Conservation (phyloP, 306 rosid genomes). For the Crotalaria pallida region DNA sequence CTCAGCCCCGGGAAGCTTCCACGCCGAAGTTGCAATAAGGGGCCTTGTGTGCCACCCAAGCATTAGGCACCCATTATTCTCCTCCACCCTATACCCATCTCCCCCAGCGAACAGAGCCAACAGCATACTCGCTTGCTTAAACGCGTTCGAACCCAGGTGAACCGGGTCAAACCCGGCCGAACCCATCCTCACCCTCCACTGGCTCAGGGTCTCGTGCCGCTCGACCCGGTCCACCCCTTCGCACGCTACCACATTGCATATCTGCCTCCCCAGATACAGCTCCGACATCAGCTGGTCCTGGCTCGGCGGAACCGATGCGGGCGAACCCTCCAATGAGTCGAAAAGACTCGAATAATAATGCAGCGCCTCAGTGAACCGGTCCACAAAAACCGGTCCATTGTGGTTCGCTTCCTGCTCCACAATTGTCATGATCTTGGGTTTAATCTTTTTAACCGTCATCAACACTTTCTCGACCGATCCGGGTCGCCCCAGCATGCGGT, state of each 20-base stretch:
- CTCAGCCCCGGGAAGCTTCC: constrained; percentile 45
- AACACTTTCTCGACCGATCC: constrained; percentile 56
- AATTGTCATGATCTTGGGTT: constrained; percentile 55
- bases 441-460: constrained; percentile 43
- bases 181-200: constrained; percentile 62
- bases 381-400: constrained; percentile 58
- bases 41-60: constrained; percentile 91
- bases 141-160: constrained; percentile 72
- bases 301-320: constrained; percentile 17
- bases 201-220: constrained; percentile 64
- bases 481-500: constrained; percentile 50
- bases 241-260: constrained; percentile 77
- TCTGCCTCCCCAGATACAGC: constrained; percentile 62
- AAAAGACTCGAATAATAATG: constrained; percentile 74
- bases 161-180: constrained; percentile 68
- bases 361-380: constrained; percentile 76
- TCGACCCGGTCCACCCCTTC: constrained; percentile 75
- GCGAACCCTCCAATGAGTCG: constrained; percentile 70
- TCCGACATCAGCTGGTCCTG: constrained; percentile 65
- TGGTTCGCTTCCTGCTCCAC: constrained; percentile 85
- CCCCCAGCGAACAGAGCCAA: constrained; percentile 62
- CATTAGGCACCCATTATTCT: constrained; percentile 66
- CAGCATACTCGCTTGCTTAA: constrained; percentile 74
- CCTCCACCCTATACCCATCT: constrained; percentile 74
- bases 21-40: constrained; percentile 80